Base-by-base conservation (phyloP, 78 protist species). In the Guillardia theta region DNA sequence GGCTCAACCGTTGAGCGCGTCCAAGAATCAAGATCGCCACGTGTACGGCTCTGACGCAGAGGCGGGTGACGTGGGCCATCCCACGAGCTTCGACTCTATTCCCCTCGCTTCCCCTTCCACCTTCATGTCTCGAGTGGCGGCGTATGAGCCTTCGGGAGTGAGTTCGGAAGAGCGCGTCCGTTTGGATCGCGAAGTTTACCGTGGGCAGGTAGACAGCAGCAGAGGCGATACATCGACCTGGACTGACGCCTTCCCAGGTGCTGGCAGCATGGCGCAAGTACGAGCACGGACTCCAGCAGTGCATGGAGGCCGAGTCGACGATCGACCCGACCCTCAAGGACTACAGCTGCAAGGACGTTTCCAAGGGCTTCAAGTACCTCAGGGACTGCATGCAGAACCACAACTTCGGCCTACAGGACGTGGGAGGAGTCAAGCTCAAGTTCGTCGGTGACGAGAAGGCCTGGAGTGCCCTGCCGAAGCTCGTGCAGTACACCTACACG, bases 401-500 rank as follows among this genome's bases (percentile, higher is more conserved):
- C 83, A 70, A 70, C 46, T 70, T 70, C 83, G 83, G 83, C n/a
- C 83, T 70, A 36, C n/a, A 70, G 45, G 70, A 58, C 70, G 27
- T 58, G 70, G 70, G 27, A 58, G 70, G 27, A 58, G 70, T 30
- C n/a, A n/a, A 58, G 70, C 21, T 30, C 70, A 58, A 30, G 70
- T 58, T 6, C 27, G 70, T 6, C 70, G 6, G 2, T 27, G 27
- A 6, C 6, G 27, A 24, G 36, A 43, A 43, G 45, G 83, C 83
- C 21, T 70, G 83, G 83, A 43, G 83, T 15, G 83, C 83, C 21
- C 83, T 70, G 33, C 83, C 83, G 0, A 70, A 70, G 83, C 83
- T 70, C 46, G 83, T 70, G 83, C 83, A 70, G 83, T 12, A 36
- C n/a, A 70, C 36, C 33, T 70, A 70, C 41, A 36, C n/a, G 83